Conservation (phyloP, 768 basidiomycete species). For the Leccinum subgranulosum region DNA sequence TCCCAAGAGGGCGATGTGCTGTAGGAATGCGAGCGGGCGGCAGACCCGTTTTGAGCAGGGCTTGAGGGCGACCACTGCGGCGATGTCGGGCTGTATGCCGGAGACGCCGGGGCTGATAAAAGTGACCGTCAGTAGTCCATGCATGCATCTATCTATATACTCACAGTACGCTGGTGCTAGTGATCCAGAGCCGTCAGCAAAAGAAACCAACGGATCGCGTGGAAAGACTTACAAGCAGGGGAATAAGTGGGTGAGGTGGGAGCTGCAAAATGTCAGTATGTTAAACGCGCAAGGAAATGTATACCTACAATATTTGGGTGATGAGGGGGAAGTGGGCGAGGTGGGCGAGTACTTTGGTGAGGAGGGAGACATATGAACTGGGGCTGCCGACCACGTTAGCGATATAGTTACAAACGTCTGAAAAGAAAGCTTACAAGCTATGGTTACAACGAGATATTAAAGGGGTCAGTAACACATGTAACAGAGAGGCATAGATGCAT, state of each 20-base stretch:
- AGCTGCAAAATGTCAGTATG: conserved; percentile 41
- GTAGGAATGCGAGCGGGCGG: conserved; percentile 41
- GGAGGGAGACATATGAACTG: conserved; percentile 80
- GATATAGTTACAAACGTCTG: background rate
- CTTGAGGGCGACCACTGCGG: conserved; percentile 83
- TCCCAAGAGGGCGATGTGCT: conserved; percentile 54
- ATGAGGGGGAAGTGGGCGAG: conserved; percentile 87
- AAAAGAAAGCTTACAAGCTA: conserved; percentile 58
- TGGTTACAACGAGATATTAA: conserved; percentile 1
- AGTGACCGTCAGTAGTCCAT: conserved; percentile 14
- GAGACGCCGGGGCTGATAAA: conserved; percentile 70
- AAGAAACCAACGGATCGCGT: background rate
- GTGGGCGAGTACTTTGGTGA: conserved; percentile 94
- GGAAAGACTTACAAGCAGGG: conserved; percentile 66
- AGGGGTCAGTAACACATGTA: conserved; percentile 22
- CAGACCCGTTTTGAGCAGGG: conserved; percentile 55
- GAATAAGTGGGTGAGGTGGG: conserved; percentile 88
- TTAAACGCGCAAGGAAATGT: background rate
- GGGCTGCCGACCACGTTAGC: conserved; percentile 43
- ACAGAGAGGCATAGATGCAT: conserved; percentile 35
- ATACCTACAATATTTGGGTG: conserved; percentile 85
- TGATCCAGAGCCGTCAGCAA: conserved; percentile 6
- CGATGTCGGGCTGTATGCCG: conserved; percentile 82
- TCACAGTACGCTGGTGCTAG: conserved; percentile 80
- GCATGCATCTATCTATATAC: conserved; percentile 19